phyloP scores from a whole-genome alignment of 2,329 filamentous ascomycete genomes.

The Phialophora tarda region DNA sequence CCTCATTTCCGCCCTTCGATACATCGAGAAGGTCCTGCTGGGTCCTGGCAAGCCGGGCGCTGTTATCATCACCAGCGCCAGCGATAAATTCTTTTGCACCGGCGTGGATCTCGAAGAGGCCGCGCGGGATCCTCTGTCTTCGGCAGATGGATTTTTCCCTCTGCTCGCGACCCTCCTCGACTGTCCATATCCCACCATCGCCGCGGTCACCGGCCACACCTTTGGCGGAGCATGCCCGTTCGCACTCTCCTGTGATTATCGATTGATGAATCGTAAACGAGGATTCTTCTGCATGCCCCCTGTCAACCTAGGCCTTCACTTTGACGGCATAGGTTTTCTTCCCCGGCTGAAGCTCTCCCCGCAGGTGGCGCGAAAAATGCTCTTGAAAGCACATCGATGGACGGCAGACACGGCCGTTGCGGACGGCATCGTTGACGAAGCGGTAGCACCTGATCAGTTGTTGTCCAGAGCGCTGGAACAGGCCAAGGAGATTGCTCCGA shows the following conservation, averaged over 20 bases:
- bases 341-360: slow-evolving; percentile 59
- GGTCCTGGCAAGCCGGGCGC: slow-evolving; percentile 57
- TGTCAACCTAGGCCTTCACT: slow-evolving; percentile 61
- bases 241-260: slow-evolving; percentile 55
- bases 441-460: slow-evolving; percentile 57
- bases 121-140: slow-evolving; percentile 59
- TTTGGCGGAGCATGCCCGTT: slow-evolving; percentile 57
- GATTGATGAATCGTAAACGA: slow-evolving; percentile 54
- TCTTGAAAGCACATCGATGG: slow-evolving; percentile 61
- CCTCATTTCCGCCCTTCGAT: slow-evolving; percentile 57
- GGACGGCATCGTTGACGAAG: slow-evolving; percentile 61
- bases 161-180: slow-evolving; percentile 57
- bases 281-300: slow-evolving; percentile 59
- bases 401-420: slow-evolving; percentile 57
- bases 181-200: slow-evolving; percentile 57
- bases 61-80: slow-evolving; percentile 58
- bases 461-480: slow-evolving; percentile 52
- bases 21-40: slow-evolving; percentile 52
- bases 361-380: slow-evolving; percentile 59
- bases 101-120: slow-evolving; percentile 56
- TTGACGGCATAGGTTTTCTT: slow-evolving; percentile 60
- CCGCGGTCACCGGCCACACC: slow-evolving; percentile 56
- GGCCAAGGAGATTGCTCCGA: slow-evolving; percentile 50
- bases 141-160: slow-evolving; percentile 63
- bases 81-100: slow-evolving; percentile 53